Percentiles rank a stretch among this genome's conserved stretches.
These are phyloP conservation scores for Astrothelium macrocarpum DNA, from an alignment of 495 filamentous ascomycete species.

Conservation along the genomic window DNA sequence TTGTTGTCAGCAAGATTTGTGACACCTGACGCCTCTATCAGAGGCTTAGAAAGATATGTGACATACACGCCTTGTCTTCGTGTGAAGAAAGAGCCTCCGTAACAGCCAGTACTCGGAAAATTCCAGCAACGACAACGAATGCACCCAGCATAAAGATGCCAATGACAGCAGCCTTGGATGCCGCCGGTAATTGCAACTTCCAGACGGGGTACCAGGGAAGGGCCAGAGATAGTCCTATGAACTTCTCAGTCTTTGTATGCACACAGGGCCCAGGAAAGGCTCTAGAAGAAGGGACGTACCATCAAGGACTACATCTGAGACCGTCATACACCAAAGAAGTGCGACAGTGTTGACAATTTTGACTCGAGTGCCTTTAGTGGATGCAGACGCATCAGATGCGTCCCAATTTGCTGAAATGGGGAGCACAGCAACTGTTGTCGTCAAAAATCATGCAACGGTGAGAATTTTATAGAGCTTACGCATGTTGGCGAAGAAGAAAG, in stretches of 20 bases:
- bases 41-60: background rate
- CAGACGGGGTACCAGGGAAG: background rate
- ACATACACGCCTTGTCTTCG: constrained; percentile 10
- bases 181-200: background rate
- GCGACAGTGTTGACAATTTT: background rate
- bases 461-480: background rate
- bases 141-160: background rate
- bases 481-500: background rate
- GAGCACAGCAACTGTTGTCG: background rate
- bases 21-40: background rate
- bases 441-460: background rate
- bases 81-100: background rate
- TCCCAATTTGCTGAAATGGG: background rate
- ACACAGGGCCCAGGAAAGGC: background rate
- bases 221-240: background rate
- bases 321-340: background rate
- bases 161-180: background rate
- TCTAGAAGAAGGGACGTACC: background rate
- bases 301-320: background rate
- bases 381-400: background rate
- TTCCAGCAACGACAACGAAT: constrained; percentile 26
- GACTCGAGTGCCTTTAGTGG: background rate
- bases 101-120: constrained; percentile 24
- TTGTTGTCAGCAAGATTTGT: background rate
- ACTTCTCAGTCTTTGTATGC: background rate